Base-by-base conservation (phyloP, 1,284 basidiomycete species). In the Boletus holoroseus region DNA sequence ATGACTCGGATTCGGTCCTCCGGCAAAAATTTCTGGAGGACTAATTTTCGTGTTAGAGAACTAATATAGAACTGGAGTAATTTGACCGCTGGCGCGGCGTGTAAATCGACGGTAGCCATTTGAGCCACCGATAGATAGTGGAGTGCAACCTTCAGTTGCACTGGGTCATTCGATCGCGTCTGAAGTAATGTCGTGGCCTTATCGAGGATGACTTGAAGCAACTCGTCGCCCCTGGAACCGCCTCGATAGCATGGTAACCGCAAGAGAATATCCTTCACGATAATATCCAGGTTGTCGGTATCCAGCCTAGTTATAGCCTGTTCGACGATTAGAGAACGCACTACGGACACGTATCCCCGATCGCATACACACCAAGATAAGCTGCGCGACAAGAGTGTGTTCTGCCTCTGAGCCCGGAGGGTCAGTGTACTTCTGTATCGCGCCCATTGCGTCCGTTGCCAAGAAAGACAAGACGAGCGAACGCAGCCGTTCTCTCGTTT, bases 391-490 rank as follows among this genome's bases (percentile, higher is more conserved):
- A 0, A 85, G 66, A 11, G 74, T 62, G 1, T 71, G 67, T 59
- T 84, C 82, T 1, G 74, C 74, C 26, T 71, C 68, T 47, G 68
- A 74, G 7, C 69, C 74, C n/a, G 71, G 68, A 36, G 64, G 61
- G 38, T 68, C 64, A 5, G 75, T 73, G 58, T 78, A 69, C 36
- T 73, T 71, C 55, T 73, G 70, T 44, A 82, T 75, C 7, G 69
- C 69, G 18, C 67, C 67, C 55, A 74, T 77, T 20, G 79, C 79
- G 51, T 81, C 77, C 43, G 69, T 73, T 16, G 72, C 71, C 46
- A 86, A 66, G 65, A 85, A 86, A 7, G 72, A 71, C 36, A 85
- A 58, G 20, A 86, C 83, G 26, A 85, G 71, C 0, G 70, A 70
- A 50, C 82, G 74, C 24, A 85, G 66, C 30, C 75, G 73, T 54